Percentiles rank a stretch among this genome's conserved stretches.
Evolutionary conservation across 2,329 filamentous ascomycete genomes (phyloP).

Genomic region (Trichophyton verrucosum): DNA sequence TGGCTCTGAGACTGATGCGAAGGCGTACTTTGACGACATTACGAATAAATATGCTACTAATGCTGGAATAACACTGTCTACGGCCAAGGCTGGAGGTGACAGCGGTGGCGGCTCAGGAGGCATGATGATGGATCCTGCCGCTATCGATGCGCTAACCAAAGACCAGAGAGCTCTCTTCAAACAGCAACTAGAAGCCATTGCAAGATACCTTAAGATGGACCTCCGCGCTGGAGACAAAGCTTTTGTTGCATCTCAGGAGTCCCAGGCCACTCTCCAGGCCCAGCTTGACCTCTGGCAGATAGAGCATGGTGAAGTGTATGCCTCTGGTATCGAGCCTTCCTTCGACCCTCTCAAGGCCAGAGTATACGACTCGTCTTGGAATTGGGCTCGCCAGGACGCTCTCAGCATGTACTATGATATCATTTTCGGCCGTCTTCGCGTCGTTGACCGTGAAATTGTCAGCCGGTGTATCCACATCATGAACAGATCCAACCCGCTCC

Average conservation of each 20-base stretch:
- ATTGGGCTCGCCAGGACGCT: conserved; percentile 96
- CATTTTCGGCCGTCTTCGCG: conserved; percentile 88
- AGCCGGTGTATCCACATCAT: conserved; percentile 98
- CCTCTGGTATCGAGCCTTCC: conserved; percentile 80
- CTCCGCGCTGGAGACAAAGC: conserved; percentile 94
- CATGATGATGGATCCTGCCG: conserved; percentile 99
- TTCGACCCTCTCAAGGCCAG: conserved; percentile 91
- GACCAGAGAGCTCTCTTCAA: conserved; percentile 94
- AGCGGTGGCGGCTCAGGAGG: conserved; percentile 58
- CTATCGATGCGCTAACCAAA: conserved; percentile 91
- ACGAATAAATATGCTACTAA: conserved; percentile 78
- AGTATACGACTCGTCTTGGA: conserved; percentile 97
- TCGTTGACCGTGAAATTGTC: conserved; percentile 92
- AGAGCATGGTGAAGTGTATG: conserved; percentile 95
- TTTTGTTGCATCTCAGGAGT: conserved; percentile 70
- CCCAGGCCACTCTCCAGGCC: conserved; percentile 73
- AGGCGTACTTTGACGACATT: conserved; percentile 79
- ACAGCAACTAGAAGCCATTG: conserved; percentile 91
- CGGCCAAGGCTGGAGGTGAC: conserved; percentile 57
- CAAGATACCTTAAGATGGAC: conserved; percentile 93
- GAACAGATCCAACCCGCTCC: conserved; percentile 92
- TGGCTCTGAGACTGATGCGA: conserved; percentile 79
- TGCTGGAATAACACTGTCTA: conserved; percentile 71
- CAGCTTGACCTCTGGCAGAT: conserved; percentile 91
- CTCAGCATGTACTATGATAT: conserved; percentile 99